These are phyloP conservation scores for Diplodia mutila DNA, from an alignment of 2,329 filamentous ascomycete genomes.

Conservation along the genomic window DNA sequence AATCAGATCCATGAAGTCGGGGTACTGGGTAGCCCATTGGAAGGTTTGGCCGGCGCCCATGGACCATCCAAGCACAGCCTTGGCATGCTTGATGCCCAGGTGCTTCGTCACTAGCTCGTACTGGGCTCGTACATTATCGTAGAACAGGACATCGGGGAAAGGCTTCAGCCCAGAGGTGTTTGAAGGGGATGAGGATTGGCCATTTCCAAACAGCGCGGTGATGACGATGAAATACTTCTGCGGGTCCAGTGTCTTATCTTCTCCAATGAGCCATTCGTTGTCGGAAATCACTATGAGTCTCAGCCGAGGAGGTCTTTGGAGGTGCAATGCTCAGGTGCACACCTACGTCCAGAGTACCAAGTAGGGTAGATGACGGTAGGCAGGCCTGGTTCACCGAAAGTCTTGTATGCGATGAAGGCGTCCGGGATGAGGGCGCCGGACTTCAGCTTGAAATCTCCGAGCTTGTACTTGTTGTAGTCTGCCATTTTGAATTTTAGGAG, in stretches of 20 bases:
- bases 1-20: conserved; percentile 67
- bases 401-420: conserved; percentile 77
- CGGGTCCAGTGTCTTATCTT: conserved; percentile 67
- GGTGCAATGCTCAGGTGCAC: conserved; percentile 11
- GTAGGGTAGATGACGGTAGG: conserved; percentile 76
- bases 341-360: conserved; percentile 69
- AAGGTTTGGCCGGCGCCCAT: conserved; percentile 72
- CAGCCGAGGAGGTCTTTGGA: conserved; percentile 17
- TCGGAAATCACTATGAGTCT: conserved; percentile 60
- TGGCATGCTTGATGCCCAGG: conserved; percentile 62
- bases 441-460: conserved; percentile 70
- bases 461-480: conserved; percentile 57
- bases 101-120: conserved; percentile 67
- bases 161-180: conserved; percentile 59
- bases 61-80: conserved; percentile 69
- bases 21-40: conserved; percentile 66
- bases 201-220: conserved; percentile 70
- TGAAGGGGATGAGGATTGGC: conserved; percentile 69
- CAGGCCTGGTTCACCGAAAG: conserved; percentile 64
- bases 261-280: conserved; percentile 75
- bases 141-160: conserved; percentile 67
- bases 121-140: conserved; percentile 72
- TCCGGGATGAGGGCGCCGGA: conserved; percentile 64
- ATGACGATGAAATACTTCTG: conserved; percentile 70
- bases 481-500: neutral